phyloP scores from a whole-genome alignment of 768 basidiomycete species.

The Termitomyces sp. region DNA sequence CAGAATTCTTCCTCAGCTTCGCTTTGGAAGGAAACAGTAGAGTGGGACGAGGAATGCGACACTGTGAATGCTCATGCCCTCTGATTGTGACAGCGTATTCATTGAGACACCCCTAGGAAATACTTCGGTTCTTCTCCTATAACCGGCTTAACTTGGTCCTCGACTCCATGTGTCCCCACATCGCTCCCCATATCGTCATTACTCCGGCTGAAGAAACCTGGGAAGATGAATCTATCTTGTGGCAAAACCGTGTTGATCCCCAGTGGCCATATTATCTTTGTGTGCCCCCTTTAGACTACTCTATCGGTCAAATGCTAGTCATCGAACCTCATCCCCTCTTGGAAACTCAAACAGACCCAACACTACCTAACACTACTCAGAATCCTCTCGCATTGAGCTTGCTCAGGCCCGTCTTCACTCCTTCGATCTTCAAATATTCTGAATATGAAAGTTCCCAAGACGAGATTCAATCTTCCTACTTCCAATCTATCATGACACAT shows the following conservation, averaged over 20 bases:
- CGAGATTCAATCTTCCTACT: background rate
- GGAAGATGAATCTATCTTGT: slow-evolving; percentile 27
- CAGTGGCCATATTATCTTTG: slow-evolving; percentile 29
- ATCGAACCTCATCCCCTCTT: background rate
- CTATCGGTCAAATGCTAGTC: slow-evolving; percentile 3
- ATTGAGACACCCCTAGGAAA: slow-evolving; percentile 16
- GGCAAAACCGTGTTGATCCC: slow-evolving; percentile 28
- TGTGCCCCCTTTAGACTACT: slow-evolving; percentile 24
- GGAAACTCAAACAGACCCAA: background rate
- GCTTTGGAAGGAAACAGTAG: background rate
- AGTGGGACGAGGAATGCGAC: slow-evolving; percentile 11
- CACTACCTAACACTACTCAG: background rate
- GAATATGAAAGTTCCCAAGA: slow-evolving; percentile 15
- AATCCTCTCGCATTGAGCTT: background rate
- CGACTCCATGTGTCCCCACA: slow-evolving; percentile 33
- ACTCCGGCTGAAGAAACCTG: slow-evolving; percentile 35
- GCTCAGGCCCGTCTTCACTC: slow-evolving; percentile 4
- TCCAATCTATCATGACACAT: slow-evolving; percentile 1
- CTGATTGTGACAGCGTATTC: background rate
- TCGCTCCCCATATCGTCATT: slow-evolving; percentile 47
- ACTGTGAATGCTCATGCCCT: slow-evolving; percentile 7
- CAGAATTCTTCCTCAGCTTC: slow-evolving; percentile 1
- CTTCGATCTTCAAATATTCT: slow-evolving; percentile 22
- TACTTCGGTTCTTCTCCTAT: slow-evolving; percentile 19
- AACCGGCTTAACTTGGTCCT: slow-evolving; percentile 33